Base-by-base conservation (phyloP, 805 yeast genomes). In the Wickerhamomyces rabaulensis region DNA sequence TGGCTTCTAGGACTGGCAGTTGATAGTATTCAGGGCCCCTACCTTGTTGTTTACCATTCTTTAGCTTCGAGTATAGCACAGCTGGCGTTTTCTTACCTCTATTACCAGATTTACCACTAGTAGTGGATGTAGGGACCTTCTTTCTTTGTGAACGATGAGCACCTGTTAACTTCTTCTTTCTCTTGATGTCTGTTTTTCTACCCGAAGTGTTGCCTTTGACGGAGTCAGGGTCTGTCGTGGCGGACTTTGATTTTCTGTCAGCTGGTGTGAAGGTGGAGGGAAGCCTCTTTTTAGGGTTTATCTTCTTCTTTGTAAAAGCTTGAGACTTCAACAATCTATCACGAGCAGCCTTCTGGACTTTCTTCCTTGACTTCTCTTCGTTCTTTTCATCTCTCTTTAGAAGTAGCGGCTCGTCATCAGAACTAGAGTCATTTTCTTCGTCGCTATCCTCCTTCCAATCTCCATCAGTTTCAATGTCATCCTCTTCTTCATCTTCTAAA, bases 221-320 rank as follows among this genome's bases (percentile, higher is more conserved):
- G 9, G 31, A 4, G 6, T 4, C 25, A 5, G 31, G 13, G 8
- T 37, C 42, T 8, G 7, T 8, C 1, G 17, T 20, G 9, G 40
- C 31, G 2, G 43, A 27, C 15, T 16, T 40, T 16, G 27, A 27
- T 39, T 44, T 43, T 39, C 55, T 38, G 27, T 52, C 56, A 8
- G 42, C 36, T 10, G 47, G 44, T 4, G 40, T 25, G 16, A 41
- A 42, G 10, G 33, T 51, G 31, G 47, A 52, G 39, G 29, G 50
- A 15, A 45, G 23, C 20, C 43, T 38, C 7, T 17, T 25, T 39
- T 44, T 42, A 7, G 31, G 6, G 9, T 17, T 33, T 12, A 25
- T 10, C 33, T 9, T 25, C 15, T 21, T 26, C 16, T 22, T 39
- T 23, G n/a, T 19, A 19, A 27, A 29, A 40, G 29, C 7, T 17